Conservation (phyloP, 768 basidiomycete genomes). For the Leccinum olivaceopallidum region DNA sequence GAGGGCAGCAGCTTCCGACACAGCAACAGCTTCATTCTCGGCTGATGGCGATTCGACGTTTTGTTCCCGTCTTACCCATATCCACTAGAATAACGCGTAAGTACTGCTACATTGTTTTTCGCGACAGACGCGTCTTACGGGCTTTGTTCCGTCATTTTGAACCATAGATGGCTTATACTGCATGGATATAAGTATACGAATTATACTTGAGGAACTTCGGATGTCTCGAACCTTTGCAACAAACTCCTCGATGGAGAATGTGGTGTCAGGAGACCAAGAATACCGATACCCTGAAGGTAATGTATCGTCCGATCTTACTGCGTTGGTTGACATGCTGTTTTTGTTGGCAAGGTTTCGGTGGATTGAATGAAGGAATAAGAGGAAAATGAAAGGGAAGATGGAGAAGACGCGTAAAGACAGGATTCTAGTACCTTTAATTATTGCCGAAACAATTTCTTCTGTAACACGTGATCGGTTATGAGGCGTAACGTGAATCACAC, state of each 20-base stretch:
- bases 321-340: conserved; percentile 13
- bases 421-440: not conserved
- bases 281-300: conserved; percentile 48
- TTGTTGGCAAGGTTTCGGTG: not conserved
- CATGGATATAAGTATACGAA: conserved; percentile 1
- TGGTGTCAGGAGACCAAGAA: conserved; percentile 47
- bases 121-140: conserved; percentile 43
- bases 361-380: not conserved
- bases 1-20: conserved; percentile 45
- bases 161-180: conserved; percentile 80
- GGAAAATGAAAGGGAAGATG: not conserved
- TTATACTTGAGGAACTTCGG: not conserved
- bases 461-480: conserved; percentile 10
- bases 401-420: not conserved
- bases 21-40: conserved; percentile 32
- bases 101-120: not conserved
- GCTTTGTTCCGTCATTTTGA: conserved; percentile 73
- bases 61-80: conserved; percentile 49
- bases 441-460: not conserved
- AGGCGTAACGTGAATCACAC: not conserved
- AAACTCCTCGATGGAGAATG: conserved; percentile 50
- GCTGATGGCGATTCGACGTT: conserved; percentile 3
- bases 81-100: conserved; percentile 49
- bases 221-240: conserved; percentile 47
- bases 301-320: conserved; percentile 38